Evolutionary conservation across 192 early-diverging fungal genomes (phyloP).

Genomic region (Mortierella hygrophila): DNA sequence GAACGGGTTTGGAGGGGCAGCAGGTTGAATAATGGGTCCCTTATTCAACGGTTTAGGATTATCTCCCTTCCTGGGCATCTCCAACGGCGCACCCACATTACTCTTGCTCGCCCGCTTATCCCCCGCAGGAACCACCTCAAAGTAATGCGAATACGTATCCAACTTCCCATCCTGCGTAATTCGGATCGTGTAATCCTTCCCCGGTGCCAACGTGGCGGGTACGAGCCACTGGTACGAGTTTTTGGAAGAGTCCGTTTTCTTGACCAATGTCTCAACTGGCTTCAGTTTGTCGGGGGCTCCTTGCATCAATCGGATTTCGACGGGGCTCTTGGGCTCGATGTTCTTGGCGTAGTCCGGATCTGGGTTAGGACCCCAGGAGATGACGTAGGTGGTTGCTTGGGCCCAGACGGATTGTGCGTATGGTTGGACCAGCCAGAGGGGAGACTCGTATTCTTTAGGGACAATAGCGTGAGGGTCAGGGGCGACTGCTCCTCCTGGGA

Average conservation of each 20-base stretch:
- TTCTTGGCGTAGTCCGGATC: constrained; percentile 32
- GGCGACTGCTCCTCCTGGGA: not conserved
- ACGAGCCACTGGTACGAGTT: constrained; percentile 39
- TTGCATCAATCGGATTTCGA: constrained; percentile 44
- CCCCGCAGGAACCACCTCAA: constrained; percentile 15
- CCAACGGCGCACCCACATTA: constrained; percentile 18
- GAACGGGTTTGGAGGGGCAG: constrained; percentile 21
- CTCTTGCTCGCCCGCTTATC: constrained; percentile 14
- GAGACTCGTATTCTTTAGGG: not conserved
- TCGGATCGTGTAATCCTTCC: constrained; percentile 18
- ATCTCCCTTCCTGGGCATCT: constrained; percentile 23
- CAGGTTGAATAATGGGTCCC: not conserved
- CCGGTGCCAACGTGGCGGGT: constrained; percentile 13
- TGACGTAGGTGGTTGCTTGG: constrained; percentile 37
- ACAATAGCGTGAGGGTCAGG: not conserved
- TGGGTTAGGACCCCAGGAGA: constrained; percentile 49
- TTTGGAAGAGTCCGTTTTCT: constrained; percentile 10
- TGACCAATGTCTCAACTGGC: constrained; percentile 11
- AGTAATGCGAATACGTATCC: constrained; percentile 32
- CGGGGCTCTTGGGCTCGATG: constrained; percentile 15
- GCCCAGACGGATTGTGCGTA: constrained; percentile 40
- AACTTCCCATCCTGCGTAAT: constrained; percentile 1
- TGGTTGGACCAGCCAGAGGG: constrained; percentile 46
- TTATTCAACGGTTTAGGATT: constrained; percentile 12
- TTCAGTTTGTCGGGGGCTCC: constrained; percentile 17